These are phyloP conservation scores for Paramyrothecium sp. DNA, from an alignment of 2,329 filamentous ascomycete species.

Conservation along the genomic window DNA sequence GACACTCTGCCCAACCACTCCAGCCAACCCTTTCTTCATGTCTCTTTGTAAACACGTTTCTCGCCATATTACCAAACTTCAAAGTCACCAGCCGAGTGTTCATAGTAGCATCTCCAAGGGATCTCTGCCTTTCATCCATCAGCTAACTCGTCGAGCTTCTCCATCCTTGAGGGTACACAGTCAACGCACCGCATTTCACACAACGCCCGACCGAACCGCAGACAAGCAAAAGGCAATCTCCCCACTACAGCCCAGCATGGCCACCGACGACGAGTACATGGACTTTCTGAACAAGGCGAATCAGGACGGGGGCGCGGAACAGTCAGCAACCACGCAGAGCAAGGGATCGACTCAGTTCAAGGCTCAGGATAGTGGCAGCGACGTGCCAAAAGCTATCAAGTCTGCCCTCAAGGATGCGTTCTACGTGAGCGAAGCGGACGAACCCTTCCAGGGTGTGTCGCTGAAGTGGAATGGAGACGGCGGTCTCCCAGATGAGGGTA, in stretches of 20 bases:
- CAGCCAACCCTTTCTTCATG: neutral
- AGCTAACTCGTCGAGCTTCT: too few relatives aligned
- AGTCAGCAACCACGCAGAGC: conserved; percentile 16
- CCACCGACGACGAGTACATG: conserved; percentile 79
- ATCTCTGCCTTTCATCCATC: too few relatives aligned
- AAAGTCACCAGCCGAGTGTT: neutral
- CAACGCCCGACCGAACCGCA: conserved; percentile 2
- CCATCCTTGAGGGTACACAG: too few relatives aligned
- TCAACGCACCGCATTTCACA: neutral
- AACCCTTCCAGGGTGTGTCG: conserved; percentile 77
- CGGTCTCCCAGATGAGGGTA: conserved; percentile 61
- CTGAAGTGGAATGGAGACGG: conserved; percentile 56
- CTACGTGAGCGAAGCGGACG: conserved; percentile 81
- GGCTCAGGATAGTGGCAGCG: conserved; percentile 49
- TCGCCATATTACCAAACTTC: neutral
- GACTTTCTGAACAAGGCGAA: conserved; percentile 88
- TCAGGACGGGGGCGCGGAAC: conserved; percentile 62
- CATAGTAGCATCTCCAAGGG: too few relatives aligned
- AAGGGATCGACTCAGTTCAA: conserved; percentile 40
- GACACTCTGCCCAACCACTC: neutral
- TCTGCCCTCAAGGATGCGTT: conserved; percentile 52
- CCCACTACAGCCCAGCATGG: conserved; percentile 47
- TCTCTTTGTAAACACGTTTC: neutral
- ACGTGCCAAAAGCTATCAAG: conserved; percentile 59
- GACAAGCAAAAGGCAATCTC: conserved; percentile 8